Conservation (phyloP, 169 alveolate genomes). For the Cardiosporidium cionae region DNA sequence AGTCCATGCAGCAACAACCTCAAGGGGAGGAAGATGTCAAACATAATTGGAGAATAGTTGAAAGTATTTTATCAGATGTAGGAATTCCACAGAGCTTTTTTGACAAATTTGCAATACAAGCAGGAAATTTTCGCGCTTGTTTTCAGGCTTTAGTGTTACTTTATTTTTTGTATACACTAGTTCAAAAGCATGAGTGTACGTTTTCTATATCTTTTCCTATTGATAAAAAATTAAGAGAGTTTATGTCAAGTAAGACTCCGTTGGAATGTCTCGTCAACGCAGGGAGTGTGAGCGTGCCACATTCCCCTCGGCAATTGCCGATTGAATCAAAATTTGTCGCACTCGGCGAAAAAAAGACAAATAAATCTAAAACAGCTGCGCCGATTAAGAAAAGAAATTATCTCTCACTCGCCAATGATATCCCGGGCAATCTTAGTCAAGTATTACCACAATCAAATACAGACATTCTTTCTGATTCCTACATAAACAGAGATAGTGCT, state of each 20-base stretch:
- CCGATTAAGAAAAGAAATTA: no score
- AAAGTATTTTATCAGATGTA: constrained; percentile 17
- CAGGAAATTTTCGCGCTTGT: constrained; percentile 16
- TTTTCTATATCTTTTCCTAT: constrained; percentile 36
- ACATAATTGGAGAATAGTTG: constrained; percentile 33
- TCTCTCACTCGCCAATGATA: no score
- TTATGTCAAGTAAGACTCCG: constrained; percentile 46
- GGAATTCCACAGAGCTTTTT: constrained; percentile 24
- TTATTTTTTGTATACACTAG: constrained; percentile 35
- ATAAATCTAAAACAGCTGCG: no score
- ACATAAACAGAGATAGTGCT: no score
- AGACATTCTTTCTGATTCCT: no score
- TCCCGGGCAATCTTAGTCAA: no score
- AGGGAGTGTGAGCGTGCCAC: constrained; percentile 32
- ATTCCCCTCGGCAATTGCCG: no score
- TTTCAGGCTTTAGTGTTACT: constrained; percentile 37
- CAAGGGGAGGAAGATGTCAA: background rate
- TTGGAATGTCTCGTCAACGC: constrained; percentile 33
- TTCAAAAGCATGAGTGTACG: constrained; percentile 41
- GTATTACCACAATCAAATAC: no score
- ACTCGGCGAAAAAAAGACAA: no score
- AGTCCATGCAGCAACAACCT: background rate
- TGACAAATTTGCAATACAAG: background rate
- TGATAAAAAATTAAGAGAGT: constrained; percentile 12
- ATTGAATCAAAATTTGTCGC: no score